These are phyloP conservation scores for Claviceps sp. DNA, from an alignment of 2,329 filamentous ascomycete genomes.

Conservation along the genomic window DNA sequence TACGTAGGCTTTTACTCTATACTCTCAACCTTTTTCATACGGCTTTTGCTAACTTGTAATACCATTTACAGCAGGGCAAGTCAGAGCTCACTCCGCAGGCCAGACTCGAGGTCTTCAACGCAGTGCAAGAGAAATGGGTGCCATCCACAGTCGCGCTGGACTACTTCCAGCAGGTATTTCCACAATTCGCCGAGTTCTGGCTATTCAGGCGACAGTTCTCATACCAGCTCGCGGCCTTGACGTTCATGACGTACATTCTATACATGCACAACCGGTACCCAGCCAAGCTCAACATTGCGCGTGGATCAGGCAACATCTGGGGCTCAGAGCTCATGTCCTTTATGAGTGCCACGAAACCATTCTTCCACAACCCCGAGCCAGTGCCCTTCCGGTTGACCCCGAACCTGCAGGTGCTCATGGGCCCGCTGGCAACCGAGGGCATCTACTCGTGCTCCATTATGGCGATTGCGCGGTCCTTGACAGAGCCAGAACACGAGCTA, in stretches of 20 bases:
- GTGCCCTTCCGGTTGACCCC: conserved; percentile 96
- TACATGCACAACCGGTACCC: conserved; percentile 95
- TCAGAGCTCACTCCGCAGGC: conserved; percentile 58
- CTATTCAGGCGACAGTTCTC: conserved; percentile 94
- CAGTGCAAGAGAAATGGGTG: conserved; percentile 90
- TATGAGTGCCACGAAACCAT: conserved; percentile 70
- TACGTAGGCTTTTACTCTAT: conserved; percentile 23
- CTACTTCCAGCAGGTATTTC: conserved; percentile 81
- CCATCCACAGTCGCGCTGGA: conserved; percentile 69
- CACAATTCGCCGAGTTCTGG: conserved; percentile 90
- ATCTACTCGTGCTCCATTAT: conserved; percentile 93
- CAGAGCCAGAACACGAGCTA: conserved; percentile 79
- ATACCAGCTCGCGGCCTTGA: conserved; percentile 86
- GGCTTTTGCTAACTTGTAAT: background rate
- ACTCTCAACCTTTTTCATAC: no score
- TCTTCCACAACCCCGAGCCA: conserved; percentile 89
- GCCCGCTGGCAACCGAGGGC: conserved; percentile 86
- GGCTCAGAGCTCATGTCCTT: conserved; percentile 85
- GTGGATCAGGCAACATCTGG: conserved; percentile 86
- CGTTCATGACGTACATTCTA: conserved; percentile 97
- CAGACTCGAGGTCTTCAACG: conserved; percentile 80
- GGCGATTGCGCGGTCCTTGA: conserved; percentile 89
- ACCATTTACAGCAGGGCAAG: conserved; percentile 37
- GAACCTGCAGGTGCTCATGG: conserved; percentile 92
- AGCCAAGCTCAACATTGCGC: conserved; percentile 86